Base-by-base conservation (phyloP, 2,329 filamentous ascomycete species). In the Hyphodiscus sp. region DNA sequence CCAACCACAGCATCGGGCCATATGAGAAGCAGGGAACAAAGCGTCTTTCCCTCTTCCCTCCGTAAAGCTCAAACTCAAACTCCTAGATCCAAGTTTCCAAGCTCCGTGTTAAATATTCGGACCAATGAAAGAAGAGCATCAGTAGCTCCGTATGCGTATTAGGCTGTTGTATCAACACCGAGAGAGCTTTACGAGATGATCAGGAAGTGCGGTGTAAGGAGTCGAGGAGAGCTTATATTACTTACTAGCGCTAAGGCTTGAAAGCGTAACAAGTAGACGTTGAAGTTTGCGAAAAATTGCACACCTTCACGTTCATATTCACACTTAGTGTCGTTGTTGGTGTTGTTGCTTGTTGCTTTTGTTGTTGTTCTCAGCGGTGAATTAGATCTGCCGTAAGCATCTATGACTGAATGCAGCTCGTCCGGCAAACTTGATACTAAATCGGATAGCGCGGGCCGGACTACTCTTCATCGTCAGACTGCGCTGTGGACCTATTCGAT, bases 101-200 rank as follows among this genome's bases (percentile, higher is more conserved):
- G 33, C 33, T 2, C 13, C 33, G 11, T 13, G 11, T 6, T 8
- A 20, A 20, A 45, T 38, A 13, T 38, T 38, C 16, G 33, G 3
- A 20, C 23, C 43, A 45, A 26, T 19, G n/a, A 45, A 15, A 9
- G 43, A 45, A 20, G 43, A 19, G 43, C 16, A 15, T 3, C 16
- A 54, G 47, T 51, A 47, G 18, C 50, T 50, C 51, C 51, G 52
- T 41, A 51, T 51, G 52, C 50, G n/a, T 15, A 29, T 20, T 56
- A 58, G 56, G 54, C 54, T 58, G 46, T 51, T 52, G 29, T 23
- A 18, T 38, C 16, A 13, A 38, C 33, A 10, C 33, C 33, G 33
- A 13, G 5, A 4, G 42, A 43, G 29, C 46, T 43, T 42, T 41
- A 26, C 23, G 23, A 26, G 33, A 38, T 13, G 5, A 38, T 13